These are phyloP conservation scores for Tulasnella sp. DNA, from an alignment of 768 basidiomycete genomes.

Conservation along the genomic window DNA sequence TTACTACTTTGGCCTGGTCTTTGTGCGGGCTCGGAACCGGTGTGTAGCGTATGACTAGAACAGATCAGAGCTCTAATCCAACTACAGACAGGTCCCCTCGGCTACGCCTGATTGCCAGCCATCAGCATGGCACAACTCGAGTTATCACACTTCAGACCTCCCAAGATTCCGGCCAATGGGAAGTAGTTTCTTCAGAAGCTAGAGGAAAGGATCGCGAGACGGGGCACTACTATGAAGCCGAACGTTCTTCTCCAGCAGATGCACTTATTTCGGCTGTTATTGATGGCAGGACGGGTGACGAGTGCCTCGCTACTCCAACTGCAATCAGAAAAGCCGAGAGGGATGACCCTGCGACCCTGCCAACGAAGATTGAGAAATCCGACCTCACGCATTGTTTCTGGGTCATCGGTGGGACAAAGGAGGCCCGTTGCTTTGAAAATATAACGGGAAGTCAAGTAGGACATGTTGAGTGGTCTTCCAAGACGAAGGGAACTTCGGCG, in stretches of 20 bases:
- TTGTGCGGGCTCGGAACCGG: slow-evolving; percentile 52
- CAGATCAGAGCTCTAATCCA: slow-evolving; percentile 28
- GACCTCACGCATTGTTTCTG: slow-evolving; percentile 35
- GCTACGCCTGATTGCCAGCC: slow-evolving; percentile 53
- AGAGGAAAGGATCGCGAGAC: neutral
- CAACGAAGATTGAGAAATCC: slow-evolving; percentile 26
- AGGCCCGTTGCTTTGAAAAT: slow-evolving; percentile 48
- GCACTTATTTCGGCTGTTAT: slow-evolving; percentile 38
- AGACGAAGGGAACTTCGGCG: slow-evolving; percentile 45
- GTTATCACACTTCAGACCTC: slow-evolving; percentile 48
- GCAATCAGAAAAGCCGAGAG: slow-evolving; percentile 39
- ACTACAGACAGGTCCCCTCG: slow-evolving; percentile 39
- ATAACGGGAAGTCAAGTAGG: slow-evolving; percentile 59
- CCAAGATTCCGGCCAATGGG: slow-evolving; percentile 32
- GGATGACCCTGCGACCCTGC: slow-evolving; percentile 36
- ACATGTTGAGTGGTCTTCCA: slow-evolving; percentile 58
- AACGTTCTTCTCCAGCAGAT: slow-evolving; percentile 1
- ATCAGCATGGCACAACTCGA: slow-evolving; percentile 50
- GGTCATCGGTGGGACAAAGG: slow-evolving; percentile 51
- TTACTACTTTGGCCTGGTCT: slow-evolving; percentile 58
- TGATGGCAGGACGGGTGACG: slow-evolving; percentile 45
- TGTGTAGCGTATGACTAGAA: slow-evolving; percentile 22
- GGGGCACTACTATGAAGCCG: neutral
- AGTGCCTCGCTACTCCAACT: slow-evolving; percentile 27
- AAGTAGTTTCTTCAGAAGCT: neutral